Percentiles rank a stretch among this genome's conserved stretches.
Conservation (phyloP, 225 moss, liverwort and hornwort genomes). For the Sphagnum contortum region DNA sequence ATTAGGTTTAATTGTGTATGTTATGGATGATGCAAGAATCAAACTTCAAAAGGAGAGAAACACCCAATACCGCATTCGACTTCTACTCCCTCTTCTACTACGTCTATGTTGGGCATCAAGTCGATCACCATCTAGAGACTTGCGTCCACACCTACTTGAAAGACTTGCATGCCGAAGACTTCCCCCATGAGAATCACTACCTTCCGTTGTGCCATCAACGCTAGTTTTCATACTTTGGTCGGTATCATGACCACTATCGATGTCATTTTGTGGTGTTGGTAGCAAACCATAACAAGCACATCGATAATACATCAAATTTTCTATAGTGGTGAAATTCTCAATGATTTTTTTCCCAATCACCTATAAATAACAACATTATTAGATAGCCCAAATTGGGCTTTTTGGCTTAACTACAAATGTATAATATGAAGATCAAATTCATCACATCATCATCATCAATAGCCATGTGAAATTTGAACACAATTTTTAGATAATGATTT, state of each 20-base stretch:
- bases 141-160: conserved; percentile 7
- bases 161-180: conserved; percentile 22
- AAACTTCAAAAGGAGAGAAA: background rate
- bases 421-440: no score
- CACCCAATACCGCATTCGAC: conserved; percentile 23
- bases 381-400: no score
- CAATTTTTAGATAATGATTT: no score
- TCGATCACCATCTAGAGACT: conserved; percentile 8
- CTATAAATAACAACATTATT: conserved; percentile 2
- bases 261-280: conserved; percentile 3
- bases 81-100: conserved; percentile 11
- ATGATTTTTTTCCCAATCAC: conserved; percentile 27
- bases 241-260: conserved; percentile 12
- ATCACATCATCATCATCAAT: no score
- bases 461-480: no score
- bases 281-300: conserved; percentile 21
- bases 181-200: conserved; percentile 22
- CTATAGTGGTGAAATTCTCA: conserved; percentile 24
- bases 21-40: no score
- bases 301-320: conserved; percentile 27
- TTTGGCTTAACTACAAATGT: no score
- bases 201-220: conserved; percentile 17
- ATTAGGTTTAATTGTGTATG: no score
- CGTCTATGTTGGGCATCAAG: background rate
- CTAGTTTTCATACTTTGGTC: conserved; percentile 24